These are phyloP conservation scores for Talaromyces funiculosus DNA, from an alignment of 2,329 filamentous ascomycete species.

Conservation along the genomic window DNA sequence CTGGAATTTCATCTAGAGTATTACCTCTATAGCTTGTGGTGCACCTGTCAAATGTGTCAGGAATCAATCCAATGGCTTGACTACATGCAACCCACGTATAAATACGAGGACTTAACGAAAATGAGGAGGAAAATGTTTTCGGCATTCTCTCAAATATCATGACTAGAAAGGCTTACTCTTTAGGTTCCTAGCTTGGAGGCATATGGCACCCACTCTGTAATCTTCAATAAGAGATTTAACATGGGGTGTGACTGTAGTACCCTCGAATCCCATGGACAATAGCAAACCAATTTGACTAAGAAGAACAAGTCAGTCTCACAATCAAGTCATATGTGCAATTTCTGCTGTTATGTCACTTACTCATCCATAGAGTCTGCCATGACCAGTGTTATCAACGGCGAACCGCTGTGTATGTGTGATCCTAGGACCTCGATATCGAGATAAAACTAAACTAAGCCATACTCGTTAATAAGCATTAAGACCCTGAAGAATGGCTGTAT, in stretches of 20 bases:
- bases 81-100: neutral
- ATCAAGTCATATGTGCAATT: neutral
- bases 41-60: conserved; percentile 1
- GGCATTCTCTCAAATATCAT: neutral
- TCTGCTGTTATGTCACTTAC: neutral
- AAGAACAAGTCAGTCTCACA: neutral
- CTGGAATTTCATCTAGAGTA: neutral
- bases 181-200: conserved; percentile 11
- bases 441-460: neutral
- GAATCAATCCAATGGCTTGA: neutral
- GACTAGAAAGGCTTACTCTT: neutral
- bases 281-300: conserved; percentile 8
- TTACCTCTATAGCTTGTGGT: conserved; percentile 12
- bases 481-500: neutral
- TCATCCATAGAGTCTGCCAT: neutral
- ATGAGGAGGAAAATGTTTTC: neutral
- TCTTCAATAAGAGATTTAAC: conserved; percentile 12
- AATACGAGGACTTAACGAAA: neutral
- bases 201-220: conserved; percentile 7
- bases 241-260: conserved; percentile 12
- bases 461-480: neutral
- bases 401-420: neutral
- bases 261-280: conserved; percentile 13
- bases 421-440: neutral
- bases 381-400: neutral